Conservation (phyloP, 495 filamentous ascomycete genomes). For the Penicillium samsonianum region DNA sequence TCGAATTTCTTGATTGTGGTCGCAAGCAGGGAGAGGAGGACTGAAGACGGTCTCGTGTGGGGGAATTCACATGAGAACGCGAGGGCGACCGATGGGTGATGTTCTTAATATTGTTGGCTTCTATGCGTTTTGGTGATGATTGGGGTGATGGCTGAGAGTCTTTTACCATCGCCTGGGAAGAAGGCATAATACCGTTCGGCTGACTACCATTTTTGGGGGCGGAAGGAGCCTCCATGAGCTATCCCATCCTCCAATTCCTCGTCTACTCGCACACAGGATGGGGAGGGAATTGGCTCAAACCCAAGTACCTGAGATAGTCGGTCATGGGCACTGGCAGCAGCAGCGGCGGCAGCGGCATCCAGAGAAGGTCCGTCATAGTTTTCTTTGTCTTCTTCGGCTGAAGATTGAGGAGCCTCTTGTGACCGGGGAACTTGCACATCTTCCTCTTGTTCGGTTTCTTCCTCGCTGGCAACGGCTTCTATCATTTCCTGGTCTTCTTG, state of each 20-base stretch:
- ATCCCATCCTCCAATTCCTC: slow-evolving; percentile 2
- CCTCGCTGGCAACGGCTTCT: slow-evolving; percentile 43
- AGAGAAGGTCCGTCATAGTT: slow-evolving; percentile 40
- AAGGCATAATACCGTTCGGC: slow-evolving; percentile 17
- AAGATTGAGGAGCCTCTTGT: slow-evolving; percentile 28
- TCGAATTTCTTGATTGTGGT: slow-evolving; percentile 3
- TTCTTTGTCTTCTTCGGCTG: slow-evolving; percentile 54
- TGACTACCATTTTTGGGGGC: slow-evolving; percentile 14
- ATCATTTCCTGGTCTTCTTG: slow-evolving; percentile 18
- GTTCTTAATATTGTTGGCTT: neutral
- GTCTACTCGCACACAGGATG: slow-evolving; percentile 8
- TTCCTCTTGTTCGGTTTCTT: slow-evolving; percentile 56
- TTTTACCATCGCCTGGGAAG: slow-evolving; percentile 46
- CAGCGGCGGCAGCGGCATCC: slow-evolving; percentile 31
- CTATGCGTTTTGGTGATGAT: slow-evolving; percentile 12
- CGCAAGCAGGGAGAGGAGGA: slow-evolving; percentile 29
- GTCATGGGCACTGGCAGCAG: slow-evolving; percentile 38
- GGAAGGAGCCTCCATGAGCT: slow-evolving; percentile 5
- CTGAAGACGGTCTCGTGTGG: slow-evolving; percentile 29
- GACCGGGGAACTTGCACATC: slow-evolving; percentile 33
- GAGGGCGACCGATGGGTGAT: neutral
- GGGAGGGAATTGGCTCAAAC: slow-evolving; percentile 29
- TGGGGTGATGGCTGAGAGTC: slow-evolving; percentile 52
- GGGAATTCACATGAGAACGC: slow-evolving; percentile 27
- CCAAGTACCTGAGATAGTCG: slow-evolving; percentile 45